A percentile compares a stretch with the other conserved stretches of the same genome.
Evolutionary conservation across 2,329 filamentous ascomycete genomes (phyloP).

Genomic region (Parastagonospora avenae): DNA sequence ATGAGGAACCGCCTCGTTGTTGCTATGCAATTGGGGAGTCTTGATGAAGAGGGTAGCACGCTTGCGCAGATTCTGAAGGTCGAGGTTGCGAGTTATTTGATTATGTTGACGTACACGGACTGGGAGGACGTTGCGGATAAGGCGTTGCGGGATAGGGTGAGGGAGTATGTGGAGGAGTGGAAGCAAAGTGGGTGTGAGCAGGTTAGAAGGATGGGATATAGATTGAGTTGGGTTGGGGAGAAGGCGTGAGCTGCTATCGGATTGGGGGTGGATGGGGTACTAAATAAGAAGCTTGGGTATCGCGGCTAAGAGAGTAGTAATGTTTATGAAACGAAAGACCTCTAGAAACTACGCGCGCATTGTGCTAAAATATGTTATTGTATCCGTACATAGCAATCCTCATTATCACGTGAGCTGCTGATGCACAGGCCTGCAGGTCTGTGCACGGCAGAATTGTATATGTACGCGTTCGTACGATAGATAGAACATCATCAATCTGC

Average conservation of each 20-base stretch:
- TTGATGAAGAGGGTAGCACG: constrained; percentile 26
- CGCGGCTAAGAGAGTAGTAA: no score
- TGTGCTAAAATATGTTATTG: no score
- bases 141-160: constrained; percentile 10
- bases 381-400: no score
- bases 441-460: no score
- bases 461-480: no score
- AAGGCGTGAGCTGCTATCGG: not conserved
- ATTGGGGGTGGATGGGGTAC: no score
- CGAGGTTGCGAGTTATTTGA: constrained; percentile 27
- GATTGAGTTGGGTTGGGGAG: not conserved
- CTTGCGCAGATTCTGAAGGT: constrained; percentile 27
- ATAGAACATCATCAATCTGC: no score
- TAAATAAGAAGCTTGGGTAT: no score
- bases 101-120: constrained; percentile 2
- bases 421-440: no score
- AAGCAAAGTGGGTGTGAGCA: constrained; percentile 27
- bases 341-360: no score
- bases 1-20: constrained; percentile 15
- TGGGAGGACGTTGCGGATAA: not conserved
- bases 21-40: constrained; percentile 26
- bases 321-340: no score
- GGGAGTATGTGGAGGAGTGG: constrained; percentile 23
- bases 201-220: constrained; percentile 24
- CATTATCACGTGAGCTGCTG: no score